These are phyloP conservation scores for Teunomyces panamensis DNA, from an alignment of 805 yeast species.

Conservation along the genomic window DNA sequence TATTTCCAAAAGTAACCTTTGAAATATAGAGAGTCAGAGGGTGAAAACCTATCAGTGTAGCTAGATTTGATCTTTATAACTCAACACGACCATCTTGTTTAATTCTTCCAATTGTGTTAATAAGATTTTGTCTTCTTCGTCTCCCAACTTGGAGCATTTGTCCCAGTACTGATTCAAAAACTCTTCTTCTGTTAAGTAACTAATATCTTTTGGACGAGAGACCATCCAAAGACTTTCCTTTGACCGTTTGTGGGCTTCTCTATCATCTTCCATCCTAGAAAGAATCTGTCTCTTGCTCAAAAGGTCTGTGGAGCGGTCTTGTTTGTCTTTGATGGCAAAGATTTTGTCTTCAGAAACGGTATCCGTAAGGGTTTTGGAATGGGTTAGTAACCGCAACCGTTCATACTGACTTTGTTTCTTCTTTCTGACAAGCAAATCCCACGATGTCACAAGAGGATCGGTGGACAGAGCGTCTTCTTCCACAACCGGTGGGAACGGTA, in stretches of 20 bases:
- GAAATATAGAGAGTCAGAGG: neutral
- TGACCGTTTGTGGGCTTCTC: slow-evolving; percentile 83
- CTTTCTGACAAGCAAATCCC: slow-evolving; percentile 47
- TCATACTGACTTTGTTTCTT: slow-evolving; percentile 53
- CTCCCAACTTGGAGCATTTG: slow-evolving; percentile 42
- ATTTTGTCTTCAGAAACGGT: slow-evolving; percentile 23
- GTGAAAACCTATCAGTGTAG: too few relatives aligned
- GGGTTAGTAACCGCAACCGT: slow-evolving; percentile 38
- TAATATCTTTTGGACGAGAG: slow-evolving; percentile 40
- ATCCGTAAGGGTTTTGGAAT: slow-evolving; percentile 22
- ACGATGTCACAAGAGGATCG: slow-evolving; percentile 37
- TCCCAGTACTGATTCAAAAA: slow-evolving; percentile 48
- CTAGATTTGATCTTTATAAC: slow-evolving; percentile 47
- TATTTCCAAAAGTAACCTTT: slow-evolving; percentile 23
- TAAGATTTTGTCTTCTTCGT: slow-evolving; percentile 42
- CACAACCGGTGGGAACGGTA: slow-evolving; percentile 33
- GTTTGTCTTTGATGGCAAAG: slow-evolving; percentile 23
- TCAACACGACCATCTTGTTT: slow-evolving; percentile 50
- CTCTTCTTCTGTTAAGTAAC: slow-evolving; percentile 35
- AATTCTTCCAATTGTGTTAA: slow-evolving; percentile 51
- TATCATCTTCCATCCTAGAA: slow-evolving; percentile 84
- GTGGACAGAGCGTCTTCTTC: slow-evolving; percentile 16
- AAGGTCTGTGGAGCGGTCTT: slow-evolving; percentile 15
- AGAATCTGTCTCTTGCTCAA: slow-evolving; percentile 54
- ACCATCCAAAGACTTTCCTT: slow-evolving; percentile 82